Percentiles rank a stretch among this genome's conserved stretches.
Evolutionary conservation across 805 yeast genomes (phyloP).

Genomic region (Kazachstania martiniae): DNA sequence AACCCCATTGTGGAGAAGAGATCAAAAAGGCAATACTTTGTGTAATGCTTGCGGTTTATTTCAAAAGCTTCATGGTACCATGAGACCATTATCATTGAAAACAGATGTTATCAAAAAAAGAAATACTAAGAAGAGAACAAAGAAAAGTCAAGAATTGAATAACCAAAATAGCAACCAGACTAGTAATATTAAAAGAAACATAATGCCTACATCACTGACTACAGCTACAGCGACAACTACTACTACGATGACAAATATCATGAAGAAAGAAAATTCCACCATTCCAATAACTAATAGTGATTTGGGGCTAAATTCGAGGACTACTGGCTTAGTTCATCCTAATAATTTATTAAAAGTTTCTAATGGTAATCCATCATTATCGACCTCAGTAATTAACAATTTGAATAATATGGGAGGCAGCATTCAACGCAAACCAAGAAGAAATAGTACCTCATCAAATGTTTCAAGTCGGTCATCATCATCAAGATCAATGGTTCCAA

Average conservation of each 20-base stretch:
- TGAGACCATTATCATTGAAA: constrained; percentile 79
- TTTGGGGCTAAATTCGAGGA: too few species aligned
- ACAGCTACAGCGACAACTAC: constrained; percentile 7
- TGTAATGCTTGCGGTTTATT: constrained; percentile 97
- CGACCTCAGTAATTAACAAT: too few species aligned
- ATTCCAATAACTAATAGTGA: too few species aligned
- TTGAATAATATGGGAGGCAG: background rate
- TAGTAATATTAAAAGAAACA: background rate
- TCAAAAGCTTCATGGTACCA: constrained; percentile 88
- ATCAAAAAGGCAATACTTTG: constrained; percentile 82
- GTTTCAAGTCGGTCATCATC: constrained; percentile 23
- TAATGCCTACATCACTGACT: constrained; percentile 6
- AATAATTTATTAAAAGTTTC: too few species aligned
- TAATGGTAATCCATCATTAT: too few species aligned
- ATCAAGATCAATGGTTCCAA: constrained; percentile 26
- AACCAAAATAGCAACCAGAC: constrained; percentile 1
- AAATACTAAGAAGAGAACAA: constrained; percentile 46
- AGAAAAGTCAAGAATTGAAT: constrained; percentile 12
- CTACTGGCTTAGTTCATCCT: too few species aligned
- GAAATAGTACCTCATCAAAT: constrained; percentile 24
- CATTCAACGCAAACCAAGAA: constrained; percentile 12
- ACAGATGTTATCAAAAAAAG: constrained; percentile 90
- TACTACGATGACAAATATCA: background rate
- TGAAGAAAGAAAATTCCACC: too few species aligned
- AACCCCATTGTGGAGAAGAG: constrained; percentile 92